Base-by-base conservation (phyloP, 805 yeast genomes). In the Yarrowia sp. region DNA sequence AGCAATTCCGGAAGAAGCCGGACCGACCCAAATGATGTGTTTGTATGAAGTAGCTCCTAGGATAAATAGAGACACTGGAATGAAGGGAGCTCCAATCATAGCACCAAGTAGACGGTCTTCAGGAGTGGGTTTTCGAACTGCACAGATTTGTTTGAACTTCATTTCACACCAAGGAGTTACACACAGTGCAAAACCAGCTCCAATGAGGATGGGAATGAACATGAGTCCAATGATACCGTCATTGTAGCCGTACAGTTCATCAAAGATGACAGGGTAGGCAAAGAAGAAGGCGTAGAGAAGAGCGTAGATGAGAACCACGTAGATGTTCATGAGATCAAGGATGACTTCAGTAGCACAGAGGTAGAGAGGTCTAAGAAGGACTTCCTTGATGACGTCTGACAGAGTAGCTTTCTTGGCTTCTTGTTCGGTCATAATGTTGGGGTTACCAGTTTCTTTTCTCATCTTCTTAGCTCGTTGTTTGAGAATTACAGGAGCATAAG, bases 361-460 rank as follows among this genome's bases (percentile, higher is more conserved):
- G 72, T 83, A 84, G 67, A 92, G 75, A 3, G 98, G 98, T 73
- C 96, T 82, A 67, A 85, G 75, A 65, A 92, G 79, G 75, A 89
- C 86, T 11, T 88, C 83, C 69, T 84, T 80, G 67, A 90, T 71
- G 74, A 91, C 77, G 72, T 92, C 96, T 35, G 76, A 78, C 58
- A 90, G 74, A 1, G 89, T 77, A 66, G 83, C 83, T 18, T 92
- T 90, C 76, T 90, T 96, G 76, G 89, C 96, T 76, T 92, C 98
- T 75, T 90, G 96, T 77, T 92, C 97, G 22, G 97, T 92, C 93
- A 90, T 89, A 69, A 92, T 90, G 74, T 87, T 87, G n/a, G 78
- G 79, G 73, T 91, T 87, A 57, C 96, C 96, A 11, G 96, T 88
- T 75, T 88, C 89, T 73, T 85, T 83, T 81, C 97, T 83, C 69